Base-by-base conservation (phyloP, 345 rosid species). In the Bruguiera sexangula region DNA sequence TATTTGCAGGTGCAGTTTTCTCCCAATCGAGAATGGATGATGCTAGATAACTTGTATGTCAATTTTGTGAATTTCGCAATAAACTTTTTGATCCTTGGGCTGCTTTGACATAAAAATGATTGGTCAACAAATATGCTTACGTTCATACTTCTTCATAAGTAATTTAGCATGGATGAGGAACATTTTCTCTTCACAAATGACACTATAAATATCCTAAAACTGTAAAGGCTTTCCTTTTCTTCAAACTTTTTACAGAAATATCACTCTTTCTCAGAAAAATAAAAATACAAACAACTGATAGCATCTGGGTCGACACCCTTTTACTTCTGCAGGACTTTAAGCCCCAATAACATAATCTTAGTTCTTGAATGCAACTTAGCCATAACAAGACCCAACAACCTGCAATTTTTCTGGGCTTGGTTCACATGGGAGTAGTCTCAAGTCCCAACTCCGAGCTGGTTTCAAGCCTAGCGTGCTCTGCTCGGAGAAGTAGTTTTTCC, bases 11-110 rank as follows among this genome's bases (percentile, higher is more conserved):
- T 32, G 70, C 60, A 32, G 77, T 76, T 63, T 83, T 83, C 66
- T 78, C 82, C 24, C 82, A 75, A 18, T 29, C 78, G 68, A 55
- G 15, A 43, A 76, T 66, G 5, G 70, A 57, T 5, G 72, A 70
- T 61, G 85, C 81, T 54, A 70, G 82, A 76, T 82, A 61, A 63
- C 16, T 24, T 43, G 75, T 8, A 43, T 46, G 48, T 64, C 51
- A 53, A 51, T 48, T 60, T 48, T 60, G 65, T 46, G 27, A 5
- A 11, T n/a, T 46, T 46, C 16, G 27, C 16, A 29, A 48, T 3
- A 15, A 10, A 36, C 22, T 43, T 27, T 27, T n/a, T 46, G 20
- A 11, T 27, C 37, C 48, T 26, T 43, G 21, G 5, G 18, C 30
- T 34, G 1, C 8, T 16, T 39, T 43, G 50, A 13, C 50, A 43